Conservation (phyloP, 2,329 filamentous ascomycete species). For the Aspergillus versicolor region DNA sequence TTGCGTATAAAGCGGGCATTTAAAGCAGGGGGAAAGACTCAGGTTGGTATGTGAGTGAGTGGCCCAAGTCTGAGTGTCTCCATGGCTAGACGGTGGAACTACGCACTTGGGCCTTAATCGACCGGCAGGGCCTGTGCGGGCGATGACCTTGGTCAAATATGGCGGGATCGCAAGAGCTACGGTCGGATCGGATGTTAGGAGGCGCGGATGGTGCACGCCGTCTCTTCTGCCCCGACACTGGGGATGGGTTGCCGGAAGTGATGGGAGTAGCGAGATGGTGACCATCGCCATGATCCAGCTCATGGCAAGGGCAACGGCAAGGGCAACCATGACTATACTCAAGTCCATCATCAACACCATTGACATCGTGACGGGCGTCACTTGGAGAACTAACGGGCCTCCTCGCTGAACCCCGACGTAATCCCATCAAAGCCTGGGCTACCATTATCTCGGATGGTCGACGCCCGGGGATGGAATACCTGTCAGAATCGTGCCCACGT, state of each 20-base stretch:
- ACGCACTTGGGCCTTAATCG: not conserved
- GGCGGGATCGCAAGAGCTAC: no score
- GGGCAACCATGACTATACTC: not conserved
- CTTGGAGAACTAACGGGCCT: not conserved
- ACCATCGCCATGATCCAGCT: not conserved
- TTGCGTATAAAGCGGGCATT: no score
- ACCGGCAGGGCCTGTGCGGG: not conserved
- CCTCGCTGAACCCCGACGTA: constrained; percentile 31
- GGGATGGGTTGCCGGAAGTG: not conserved
- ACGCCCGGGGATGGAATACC: no score
- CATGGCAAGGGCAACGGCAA: no score
- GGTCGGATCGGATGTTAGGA: no score
- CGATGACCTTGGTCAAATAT: not conserved
- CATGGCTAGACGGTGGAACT: no score
- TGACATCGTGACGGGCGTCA: not conserved
- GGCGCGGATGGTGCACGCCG: not conserved
- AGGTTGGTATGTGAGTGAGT: not conserved
- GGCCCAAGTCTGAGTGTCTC: no score
- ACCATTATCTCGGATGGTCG: constrained; percentile 32
- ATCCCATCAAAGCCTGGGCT: constrained; percentile 37
- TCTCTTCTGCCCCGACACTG: not conserved
- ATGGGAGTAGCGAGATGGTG: not conserved
- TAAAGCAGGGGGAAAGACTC: not conserved
- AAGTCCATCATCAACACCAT: not conserved
- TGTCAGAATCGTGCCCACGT: not conserved